phyloP scores from a whole-genome alignment of 495 filamentous ascomycete species.

The Bacidia rubella region DNA sequence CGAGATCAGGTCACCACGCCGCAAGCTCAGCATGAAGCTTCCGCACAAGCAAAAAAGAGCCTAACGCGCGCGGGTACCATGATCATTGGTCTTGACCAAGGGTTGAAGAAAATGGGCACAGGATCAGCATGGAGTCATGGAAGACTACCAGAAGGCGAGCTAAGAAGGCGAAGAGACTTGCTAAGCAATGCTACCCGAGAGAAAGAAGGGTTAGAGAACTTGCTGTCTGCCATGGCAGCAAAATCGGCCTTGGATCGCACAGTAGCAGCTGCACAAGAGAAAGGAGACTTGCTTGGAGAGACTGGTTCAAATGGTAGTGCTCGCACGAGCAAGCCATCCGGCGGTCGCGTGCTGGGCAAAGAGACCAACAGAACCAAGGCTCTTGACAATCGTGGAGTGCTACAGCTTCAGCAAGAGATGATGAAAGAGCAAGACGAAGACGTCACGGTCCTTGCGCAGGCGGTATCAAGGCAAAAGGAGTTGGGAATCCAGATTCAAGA shows the following conservation, averaged over 20 bases:
- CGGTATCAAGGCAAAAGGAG: slow-evolving; percentile 70
- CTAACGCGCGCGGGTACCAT: slow-evolving; percentile 62
- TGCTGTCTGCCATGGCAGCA: slow-evolving; percentile 58
- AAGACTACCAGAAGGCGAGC: slow-evolving; percentile 71
- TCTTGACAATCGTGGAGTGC: slow-evolving; percentile 76
- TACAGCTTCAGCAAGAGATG: slow-evolving; percentile 71
- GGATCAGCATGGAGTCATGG: slow-evolving; percentile 22
- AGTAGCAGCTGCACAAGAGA: slow-evolving; percentile 41
- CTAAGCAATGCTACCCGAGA: slow-evolving; percentile 67
- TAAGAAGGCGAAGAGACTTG: slow-evolving; percentile 67
- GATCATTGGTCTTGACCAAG: slow-evolving; percentile 54
- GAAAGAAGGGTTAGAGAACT: slow-evolving; percentile 69
- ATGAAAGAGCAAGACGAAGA: slow-evolving; percentile 79
- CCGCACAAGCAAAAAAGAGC: slow-evolving; percentile 65
- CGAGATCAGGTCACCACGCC: slow-evolving; percentile 60
- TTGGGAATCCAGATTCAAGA: slow-evolving; percentile 74
- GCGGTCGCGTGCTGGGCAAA: slow-evolving; percentile 64
- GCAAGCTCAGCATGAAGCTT: slow-evolving; percentile 61
- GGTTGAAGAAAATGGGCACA: slow-evolving; percentile 41
- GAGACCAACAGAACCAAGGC: slow-evolving; percentile 84
- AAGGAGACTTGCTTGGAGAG: slow-evolving; percentile 34
- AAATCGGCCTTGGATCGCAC: slow-evolving; percentile 36
- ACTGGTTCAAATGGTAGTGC: background rate
- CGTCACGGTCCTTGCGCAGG: slow-evolving; percentile 60
- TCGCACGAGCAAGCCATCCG: background rate